Evolutionary conservation across 2,329 filamentous ascomycete species (phyloP), one percentile per base, ranked within the genome.

Genomic region (Exophiala viscosa): DNA sequence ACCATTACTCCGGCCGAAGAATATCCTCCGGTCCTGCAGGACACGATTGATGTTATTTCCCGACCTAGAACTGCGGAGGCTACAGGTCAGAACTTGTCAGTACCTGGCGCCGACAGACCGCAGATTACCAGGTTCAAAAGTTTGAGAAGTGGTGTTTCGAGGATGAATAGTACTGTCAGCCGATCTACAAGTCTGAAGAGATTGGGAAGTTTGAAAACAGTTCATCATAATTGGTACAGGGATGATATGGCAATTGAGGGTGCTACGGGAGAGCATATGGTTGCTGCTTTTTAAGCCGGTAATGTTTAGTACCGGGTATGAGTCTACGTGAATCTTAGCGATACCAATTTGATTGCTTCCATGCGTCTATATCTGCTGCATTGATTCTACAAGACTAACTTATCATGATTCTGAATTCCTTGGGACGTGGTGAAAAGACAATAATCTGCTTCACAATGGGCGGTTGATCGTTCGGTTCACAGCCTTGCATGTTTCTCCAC

Each of bases 111-210:
- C 9, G 50, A 56, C 15, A 47, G 54, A 41, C 59, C 60, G 14
- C 58, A 54, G 13, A 55, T 63, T 18, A 63, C 60, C 3, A 50
- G 60, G 28, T 63, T 63, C 53, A 61, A 63, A 54, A 63, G 60
- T 44, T 54, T 63, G 39, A 53, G 60, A 44, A 41, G 36, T 13
- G 58, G 60, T 23, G 59, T 63, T 2, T 52, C 39, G 2, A 46
- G 57, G 23, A 57, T 59, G 45, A 58, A 57, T 13, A 58, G 57
- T 33, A 54, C 48, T 69, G 96, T 90, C 54, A 99, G 78, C 70
- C 97, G 93, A 54, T 95, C 88, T 50, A 87, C 89, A 14, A 97
- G 85, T 72, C 96, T 97, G 61, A 89, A 81, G 65, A 97, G 97
- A 68, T 97, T 93, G 46, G 89, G 90, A 6, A 63, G 60, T 52